These are phyloP conservation scores for Annulohypoxylon maeteangense DNA, from an alignment of 495 filamentous ascomycete species.

Conservation along the genomic window DNA sequence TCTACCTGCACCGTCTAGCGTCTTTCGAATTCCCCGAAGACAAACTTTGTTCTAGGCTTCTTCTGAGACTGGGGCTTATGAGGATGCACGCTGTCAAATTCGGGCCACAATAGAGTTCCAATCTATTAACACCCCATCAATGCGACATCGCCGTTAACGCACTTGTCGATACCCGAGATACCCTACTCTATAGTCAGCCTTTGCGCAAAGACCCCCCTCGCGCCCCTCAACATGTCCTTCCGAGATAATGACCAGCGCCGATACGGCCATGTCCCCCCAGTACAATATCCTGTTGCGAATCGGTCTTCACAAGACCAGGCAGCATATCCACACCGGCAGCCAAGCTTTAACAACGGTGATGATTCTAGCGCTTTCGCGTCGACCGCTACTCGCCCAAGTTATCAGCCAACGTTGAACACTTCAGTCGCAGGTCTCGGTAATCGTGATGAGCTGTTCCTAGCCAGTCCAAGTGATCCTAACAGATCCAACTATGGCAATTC, in stretches of 20 bases:
- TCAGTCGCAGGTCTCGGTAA: conserved; percentile 45
- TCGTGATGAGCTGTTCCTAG: conserved; percentile 63
- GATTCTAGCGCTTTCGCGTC: conserved; percentile 68
- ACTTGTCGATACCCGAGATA: conserved; percentile 31
- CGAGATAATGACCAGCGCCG: conserved; percentile 64
- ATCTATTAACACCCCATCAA: conserved; percentile 24
- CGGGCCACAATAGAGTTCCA: conserved; percentile 34
- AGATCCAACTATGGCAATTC: conserved; percentile 60
- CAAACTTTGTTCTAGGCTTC: conserved; percentile 34
- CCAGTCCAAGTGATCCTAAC: conserved; percentile 52
- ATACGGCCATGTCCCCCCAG: conserved; percentile 67
- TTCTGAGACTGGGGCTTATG: conserved; percentile 18
- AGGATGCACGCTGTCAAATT: conserved; percentile 28
- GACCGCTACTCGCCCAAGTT: conserved; percentile 47
- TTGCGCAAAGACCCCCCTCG: conserved; percentile 31
- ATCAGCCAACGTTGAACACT: conserved; percentile 46
- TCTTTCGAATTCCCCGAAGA: conserved; percentile 34
- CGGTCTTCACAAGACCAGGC: conserved; percentile 49
- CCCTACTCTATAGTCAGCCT: conserved; percentile 12
- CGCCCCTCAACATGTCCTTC: conserved; percentile 60
- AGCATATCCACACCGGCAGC: conserved; percentile 63
- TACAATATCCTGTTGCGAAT: conserved; percentile 63
- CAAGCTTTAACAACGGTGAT: conserved; percentile 84
- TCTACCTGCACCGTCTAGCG: conserved; percentile 26
- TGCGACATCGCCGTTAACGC: conserved; percentile 29